These are phyloP conservation scores for Stygiomarasmius scandens DNA, from an alignment of 1,284 basidiomycete species.

Conservation along the genomic window DNA sequence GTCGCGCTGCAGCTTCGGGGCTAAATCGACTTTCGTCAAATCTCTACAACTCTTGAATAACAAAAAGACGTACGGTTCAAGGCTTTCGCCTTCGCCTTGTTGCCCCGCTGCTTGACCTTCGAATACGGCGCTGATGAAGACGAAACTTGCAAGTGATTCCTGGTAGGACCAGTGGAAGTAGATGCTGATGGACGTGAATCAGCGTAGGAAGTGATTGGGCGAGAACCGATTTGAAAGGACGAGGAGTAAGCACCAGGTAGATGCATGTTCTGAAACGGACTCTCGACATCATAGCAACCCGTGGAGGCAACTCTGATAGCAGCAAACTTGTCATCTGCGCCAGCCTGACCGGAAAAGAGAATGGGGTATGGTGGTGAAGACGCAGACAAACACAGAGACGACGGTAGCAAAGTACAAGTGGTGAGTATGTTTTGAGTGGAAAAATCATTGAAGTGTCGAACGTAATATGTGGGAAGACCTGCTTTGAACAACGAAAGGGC, in stretches of 20 bases:
- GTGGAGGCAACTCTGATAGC: conserved; percentile 2
- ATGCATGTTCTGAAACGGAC: conserved; percentile 8
- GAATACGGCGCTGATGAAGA: neutral
- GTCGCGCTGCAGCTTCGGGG: neutral
- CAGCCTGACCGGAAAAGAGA: conserved; percentile 1
- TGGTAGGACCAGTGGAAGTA: neutral
- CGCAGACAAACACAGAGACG: neutral
- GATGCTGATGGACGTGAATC: neutral
- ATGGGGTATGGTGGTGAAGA: conserved; percentile 1
- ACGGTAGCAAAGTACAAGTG: neutral
- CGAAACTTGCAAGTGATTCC: neutral
- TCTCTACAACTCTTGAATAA: neutral
- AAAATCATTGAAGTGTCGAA: neutral
- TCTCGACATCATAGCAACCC: neutral
- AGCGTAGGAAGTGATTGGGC: neutral
- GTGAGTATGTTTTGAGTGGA: neutral
- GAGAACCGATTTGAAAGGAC: neutral
- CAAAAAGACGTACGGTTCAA: neutral
- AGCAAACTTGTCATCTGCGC: conserved; percentile 10
- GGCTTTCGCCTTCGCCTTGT: neutral
- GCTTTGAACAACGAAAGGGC: neutral
- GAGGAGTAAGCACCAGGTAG: neutral
- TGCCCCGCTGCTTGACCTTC: neutral
- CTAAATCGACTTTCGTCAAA: neutral
- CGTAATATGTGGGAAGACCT: conserved; percentile 3